phyloP scores from a whole-genome alignment of 495 filamentous ascomycete genomes.

The Podospora fimiseda region DNA sequence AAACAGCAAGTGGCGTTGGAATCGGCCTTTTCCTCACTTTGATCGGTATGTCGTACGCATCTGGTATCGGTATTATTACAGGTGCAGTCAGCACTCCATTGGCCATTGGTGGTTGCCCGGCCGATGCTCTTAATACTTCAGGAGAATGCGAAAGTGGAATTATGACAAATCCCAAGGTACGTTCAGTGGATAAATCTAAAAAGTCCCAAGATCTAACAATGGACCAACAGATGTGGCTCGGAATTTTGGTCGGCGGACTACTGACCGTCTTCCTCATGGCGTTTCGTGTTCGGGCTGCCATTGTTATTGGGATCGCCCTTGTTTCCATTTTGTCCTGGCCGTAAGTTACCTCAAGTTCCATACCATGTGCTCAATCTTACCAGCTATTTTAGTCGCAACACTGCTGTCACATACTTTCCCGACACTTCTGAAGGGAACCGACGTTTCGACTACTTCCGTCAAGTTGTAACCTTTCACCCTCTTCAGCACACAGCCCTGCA shows the following conservation, averaged over 20 bases:
- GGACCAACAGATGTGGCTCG: constrained; percentile 60
- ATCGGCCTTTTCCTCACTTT: constrained; percentile 74
- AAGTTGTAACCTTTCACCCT: constrained; percentile 71
- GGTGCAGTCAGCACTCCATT: constrained; percentile 55
- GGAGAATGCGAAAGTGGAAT: constrained; percentile 42
- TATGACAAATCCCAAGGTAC: constrained; percentile 61
- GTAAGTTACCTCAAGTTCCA: constrained; percentile 24
- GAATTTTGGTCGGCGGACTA: constrained; percentile 71
- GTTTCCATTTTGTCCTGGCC: constrained; percentile 83
- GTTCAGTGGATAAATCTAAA: background rate
- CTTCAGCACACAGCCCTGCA: constrained; percentile 59
- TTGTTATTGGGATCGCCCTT: constrained; percentile 73
- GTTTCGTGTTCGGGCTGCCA: constrained; percentile 71
- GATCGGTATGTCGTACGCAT: constrained; percentile 68
- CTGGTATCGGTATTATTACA: constrained; percentile 69
- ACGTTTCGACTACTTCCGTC: constrained; percentile 70
- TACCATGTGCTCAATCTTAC: no score
- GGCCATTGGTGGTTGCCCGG: constrained; percentile 60
- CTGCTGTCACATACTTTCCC: constrained; percentile 73
- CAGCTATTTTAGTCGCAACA: constrained; percentile 46
- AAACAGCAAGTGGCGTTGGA: constrained; percentile 71
- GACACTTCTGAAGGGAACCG: constrained; percentile 56
- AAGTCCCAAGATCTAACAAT: constrained; percentile 10
- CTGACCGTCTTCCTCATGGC: constrained; percentile 72
- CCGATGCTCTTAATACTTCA: constrained; percentile 30